Evolutionary conservation across 306 rosid genomes (phyloP), one percentile per base, ranked within the genome.

Genomic region (Inga leiocalycina): DNA sequence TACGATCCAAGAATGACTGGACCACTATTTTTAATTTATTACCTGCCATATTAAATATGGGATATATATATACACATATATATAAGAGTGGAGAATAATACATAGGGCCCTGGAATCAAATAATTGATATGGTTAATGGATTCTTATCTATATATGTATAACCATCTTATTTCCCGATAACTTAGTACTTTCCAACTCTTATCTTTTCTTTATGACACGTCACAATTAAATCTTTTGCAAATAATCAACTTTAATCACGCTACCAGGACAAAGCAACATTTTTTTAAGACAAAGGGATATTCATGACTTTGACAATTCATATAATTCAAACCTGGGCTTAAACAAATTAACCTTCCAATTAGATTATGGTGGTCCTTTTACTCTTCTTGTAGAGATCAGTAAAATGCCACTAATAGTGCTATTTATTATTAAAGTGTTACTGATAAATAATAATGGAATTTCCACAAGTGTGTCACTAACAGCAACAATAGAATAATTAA

Each of bases 1-100:
- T 75, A 80, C 69, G 57, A 75, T 84, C 75, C 49, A 52, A 54
- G 27, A 75, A 56, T 37, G 61, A 48, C 80, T 80, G 87, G 87
- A 80, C 87, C 87, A 84, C 87, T 84, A 80, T 80, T 35, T 10
- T 27, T 27, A 27, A 27, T 27, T 80, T 35, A 46, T 46, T 41
- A 76, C 70, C 75, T 76, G 82, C 71, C 84, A 49, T 75, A 19
- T 75, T 73, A 59, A 81, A 24, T 57, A 75, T 54, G 22, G 72
- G 48, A 46, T 46, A 46, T 11, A 46, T 11, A 46, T 11, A 46
- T 1, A 46, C 2, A 41, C 4, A 41, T 5, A 41, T 46, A 46
- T 46, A 46, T 14, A 16, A 27, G 30, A 27, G 30, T 49, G 6
- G 1, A 49, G 19, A 49, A 14, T 49, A 14, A 12, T 14, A 49